Evolutionary conservation across 345 rosid genomes (phyloP), one percentile per base, ranked within the genome.

Genomic region (Rhizophora mangle): DNA sequence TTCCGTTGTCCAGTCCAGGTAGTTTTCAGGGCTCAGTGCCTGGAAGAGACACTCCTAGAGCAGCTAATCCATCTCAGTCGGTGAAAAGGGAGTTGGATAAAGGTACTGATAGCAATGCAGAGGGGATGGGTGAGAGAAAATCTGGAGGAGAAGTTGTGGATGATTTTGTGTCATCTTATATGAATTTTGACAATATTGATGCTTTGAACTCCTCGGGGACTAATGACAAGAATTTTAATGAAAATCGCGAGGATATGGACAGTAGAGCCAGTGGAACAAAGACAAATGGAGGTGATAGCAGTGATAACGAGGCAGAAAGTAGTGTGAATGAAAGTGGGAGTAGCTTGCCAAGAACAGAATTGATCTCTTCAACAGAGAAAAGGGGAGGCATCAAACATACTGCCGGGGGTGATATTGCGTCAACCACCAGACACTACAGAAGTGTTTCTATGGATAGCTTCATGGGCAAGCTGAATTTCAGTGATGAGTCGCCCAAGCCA

Each of bases 381-480:
- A 85, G 83, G 76, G 97, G 85, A 66, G 91, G 96, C 54, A 69
- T 82, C 26, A 94, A 95, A 82, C 89, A 96, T 75, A 80, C 85
- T 69, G 98, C 94, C 0, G 97, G 83, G 22, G 89, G 82, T 22
- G 99, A 92, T 54, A 82, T 92, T 73, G 85, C 89, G 79, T 85
- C 93, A 20, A 76, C 89, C 2, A 64, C 73, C 57, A 83, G 96
- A 68, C 99, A 95, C 75, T 90, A 74, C 72, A 82, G 99, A 81
- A 95, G 99, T 83, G 83, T 92, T 72, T 95, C 99, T 8, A 89
- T 90, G 80, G 99, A 95, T 77, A 95, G 97, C 80, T 88, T 92
- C 76, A 92, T 92, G 88, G 96, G 75, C 22, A 88, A 85, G 80
- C 67, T 92, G 81, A 86, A 87, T 68, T 86, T 92, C 15, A 85